Base-by-base conservation (phyloP, 352 stramenopile species). In the Phytophthora palmivora region DNA sequence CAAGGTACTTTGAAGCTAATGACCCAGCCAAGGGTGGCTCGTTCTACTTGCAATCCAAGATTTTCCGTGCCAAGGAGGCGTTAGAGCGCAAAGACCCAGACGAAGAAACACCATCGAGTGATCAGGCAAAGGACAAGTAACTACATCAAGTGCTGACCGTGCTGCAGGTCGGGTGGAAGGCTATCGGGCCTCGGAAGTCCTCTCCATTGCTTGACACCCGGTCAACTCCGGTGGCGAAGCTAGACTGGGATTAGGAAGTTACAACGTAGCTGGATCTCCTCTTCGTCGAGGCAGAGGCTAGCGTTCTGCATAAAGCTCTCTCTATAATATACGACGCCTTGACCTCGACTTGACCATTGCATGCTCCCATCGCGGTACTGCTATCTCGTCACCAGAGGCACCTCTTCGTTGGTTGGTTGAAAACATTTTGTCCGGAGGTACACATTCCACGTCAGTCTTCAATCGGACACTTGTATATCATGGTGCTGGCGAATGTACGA, bases 41-140 rank as follows among this genome's bases (percentile, higher is more conserved):
- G 28, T 97, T 97, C 70, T 97, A 97, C 67, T 53, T 97, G 41
- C 91, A 97, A 71, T 97, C 88, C 52, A 97, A 97, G 78, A 94
- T 97, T 62, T 97, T 84, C 70, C 79, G 90, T 43, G 91, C 91
- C 11, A 96, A 95, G 65, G 91, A 97, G 75, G 86, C 86, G 43
- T 74, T 97, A 33, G 82, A 94, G 48, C 34, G 14, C 41, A 73
- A 79, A 58, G 72, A 82, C 15, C 46, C 69, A 32, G 61, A 66
- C 6, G 42, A 69, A 41, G 45, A 70, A 42, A 41, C 71, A 19
- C 51, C 54, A 10, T 47, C 57, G 24, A 58, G 38, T 8, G 66
- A 76, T 30, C 71, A 77, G 63, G 28, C 47, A 34, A 58, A 67
- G 39, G 39, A 61, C 28, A 62, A 58, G 14, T 71, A 74, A 57